Evolutionary conservation across 345 rosid species (phyloP), one percentile per base, ranked within the genome.

Genomic region (Pistacia integerrima): DNA sequence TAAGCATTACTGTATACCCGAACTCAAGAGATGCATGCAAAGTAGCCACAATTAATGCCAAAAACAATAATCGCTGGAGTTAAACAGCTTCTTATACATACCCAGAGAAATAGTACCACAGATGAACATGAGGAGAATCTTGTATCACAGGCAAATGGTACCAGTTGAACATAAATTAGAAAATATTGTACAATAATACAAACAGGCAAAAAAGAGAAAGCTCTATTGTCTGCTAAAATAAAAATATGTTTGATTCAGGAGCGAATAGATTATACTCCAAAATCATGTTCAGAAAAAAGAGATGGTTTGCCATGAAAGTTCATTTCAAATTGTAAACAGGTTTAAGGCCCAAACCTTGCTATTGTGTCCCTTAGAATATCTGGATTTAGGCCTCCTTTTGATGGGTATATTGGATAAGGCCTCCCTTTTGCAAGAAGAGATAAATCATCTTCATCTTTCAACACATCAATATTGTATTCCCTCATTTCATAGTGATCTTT

Each of bases 341-440:
- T 28, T 20, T 17, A 22, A 60, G 64, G 36, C 57, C 84, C 84
- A 38, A 71, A 93, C 99, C 94, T 90, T 81, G 86, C 80, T 78
- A 96, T 88, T 80, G 80, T 79, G 66, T 89, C 87, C 82, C 93
- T 78, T 54, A 96, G 87, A 82, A 90, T 84, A 76, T 82, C 80
- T 58, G 98, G 88, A 72, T 84, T 86, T 85, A 90, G 78, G 79
- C 93, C 93, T 76, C 99, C 97, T 86, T 93, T 96, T 66, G 97
- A 90, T 73, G 98, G 97, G 85, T 96, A 93, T 68, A 96, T 96
- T 76, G 97, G 97, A 87, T 92, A 92, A 38, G 97, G 97, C 84
- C 89, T 92, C 81, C 80, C 90, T 72, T 85, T 87, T 64, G 79
- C 74, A 65, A 65, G 80, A 80, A 79, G 78, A 78, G 88, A 87